These are phyloP conservation scores for Nakazawaea peltata DNA, from an alignment of 805 yeast species.

Conservation along the genomic window DNA sequence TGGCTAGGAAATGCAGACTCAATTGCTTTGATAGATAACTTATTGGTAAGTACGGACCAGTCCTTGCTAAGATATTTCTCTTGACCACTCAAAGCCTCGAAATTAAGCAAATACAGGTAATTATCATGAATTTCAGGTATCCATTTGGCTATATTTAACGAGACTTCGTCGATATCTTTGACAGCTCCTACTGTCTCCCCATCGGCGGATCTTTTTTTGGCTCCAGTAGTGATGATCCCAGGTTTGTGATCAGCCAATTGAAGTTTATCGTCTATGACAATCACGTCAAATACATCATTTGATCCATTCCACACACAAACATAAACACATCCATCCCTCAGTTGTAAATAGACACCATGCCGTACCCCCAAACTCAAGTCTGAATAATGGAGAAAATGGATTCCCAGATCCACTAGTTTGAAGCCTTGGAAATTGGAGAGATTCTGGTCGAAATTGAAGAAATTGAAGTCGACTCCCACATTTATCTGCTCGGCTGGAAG, in stretches of 20 bases:
- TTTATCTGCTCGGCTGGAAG: neutral
- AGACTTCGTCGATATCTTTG: conserved; percentile 21
- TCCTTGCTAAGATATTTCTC: conserved; percentile 12
- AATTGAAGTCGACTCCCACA: conserved; percentile 40
- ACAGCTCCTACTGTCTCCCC: conserved; percentile 12
- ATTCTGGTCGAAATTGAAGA: conserved; percentile 24
- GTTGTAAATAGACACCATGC: conserved; percentile 29
- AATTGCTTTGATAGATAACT: conserved; percentile 19
- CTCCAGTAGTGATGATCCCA: too few relatives aligned
- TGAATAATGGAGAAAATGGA: conserved; percentile 50
- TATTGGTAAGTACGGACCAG: conserved; percentile 20
- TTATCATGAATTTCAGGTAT: conserved; percentile 20
- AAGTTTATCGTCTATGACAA: conserved; percentile 11
- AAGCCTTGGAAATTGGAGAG: conserved; percentile 38
- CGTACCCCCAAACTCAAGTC: conserved; percentile 26
- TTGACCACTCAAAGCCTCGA: conserved; percentile 10
- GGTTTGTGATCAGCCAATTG: neutral
- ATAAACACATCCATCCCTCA: conserved; percentile 26
- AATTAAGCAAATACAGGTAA: conserved; percentile 31
- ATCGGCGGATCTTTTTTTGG: too few relatives aligned
- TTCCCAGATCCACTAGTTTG: conserved; percentile 40
- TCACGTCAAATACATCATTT: conserved; percentile 21
- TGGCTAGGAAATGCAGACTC: conserved; percentile 19
- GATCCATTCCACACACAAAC: conserved; percentile 28
- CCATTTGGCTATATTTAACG: conserved; percentile 21